phyloP scores from a whole-genome alignment of 345 rosid genomes.

The Garcia nutans region DNA sequence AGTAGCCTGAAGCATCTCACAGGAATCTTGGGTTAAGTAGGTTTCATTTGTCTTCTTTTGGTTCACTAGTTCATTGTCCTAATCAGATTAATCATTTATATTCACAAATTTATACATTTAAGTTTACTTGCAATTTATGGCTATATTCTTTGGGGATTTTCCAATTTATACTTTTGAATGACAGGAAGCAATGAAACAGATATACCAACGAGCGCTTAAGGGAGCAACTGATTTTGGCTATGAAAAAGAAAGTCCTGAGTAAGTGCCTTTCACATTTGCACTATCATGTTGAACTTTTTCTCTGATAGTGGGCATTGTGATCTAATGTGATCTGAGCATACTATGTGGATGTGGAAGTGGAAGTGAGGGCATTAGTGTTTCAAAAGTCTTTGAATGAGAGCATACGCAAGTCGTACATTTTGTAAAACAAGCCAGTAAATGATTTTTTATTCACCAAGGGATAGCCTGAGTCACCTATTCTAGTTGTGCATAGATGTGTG shows the following conservation, averaged over 20 bases:
- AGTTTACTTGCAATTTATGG: neutral
- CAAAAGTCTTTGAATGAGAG: neutral
- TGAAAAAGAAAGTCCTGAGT: conserved; percentile 95
- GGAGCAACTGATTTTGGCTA: conserved; percentile 93
- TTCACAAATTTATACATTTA: neutral
- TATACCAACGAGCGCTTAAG: conserved; percentile 80
- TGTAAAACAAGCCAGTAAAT: neutral
- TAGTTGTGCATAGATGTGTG: neutral
- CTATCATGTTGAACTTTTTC: neutral
- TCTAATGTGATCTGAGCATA: neutral
- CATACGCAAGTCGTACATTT: neutral
- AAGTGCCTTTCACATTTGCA: conserved; percentile 33
- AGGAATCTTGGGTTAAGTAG: neutral
- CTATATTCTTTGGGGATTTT: conserved; percentile 7
- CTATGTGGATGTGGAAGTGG: neutral
- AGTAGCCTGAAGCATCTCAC: neutral
- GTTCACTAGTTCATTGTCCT: neutral
- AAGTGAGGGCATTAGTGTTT: neutral
- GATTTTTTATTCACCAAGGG: neutral
- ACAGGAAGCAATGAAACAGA: conserved; percentile 97
- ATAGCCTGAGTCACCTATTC: neutral
- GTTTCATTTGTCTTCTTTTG: conserved; percentile 5
- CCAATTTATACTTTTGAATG: conserved; percentile 11
- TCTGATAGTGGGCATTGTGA: neutral
- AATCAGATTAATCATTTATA: neutral